Conservation (phyloP, 345 rosid genomes). For the Microthlaspi erraticum region DNA sequence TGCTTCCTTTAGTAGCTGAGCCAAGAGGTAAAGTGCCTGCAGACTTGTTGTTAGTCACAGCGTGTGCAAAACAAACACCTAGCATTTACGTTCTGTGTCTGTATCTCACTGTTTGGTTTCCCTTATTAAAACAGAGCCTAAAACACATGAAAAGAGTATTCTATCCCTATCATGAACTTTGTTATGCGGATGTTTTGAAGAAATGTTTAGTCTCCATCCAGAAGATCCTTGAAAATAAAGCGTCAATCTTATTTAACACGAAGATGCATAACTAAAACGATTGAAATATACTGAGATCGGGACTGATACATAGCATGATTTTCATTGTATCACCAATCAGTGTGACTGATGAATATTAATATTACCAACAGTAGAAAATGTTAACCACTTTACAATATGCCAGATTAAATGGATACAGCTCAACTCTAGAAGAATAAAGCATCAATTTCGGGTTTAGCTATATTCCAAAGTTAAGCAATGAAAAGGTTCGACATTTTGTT, state of each 20-base stretch:
- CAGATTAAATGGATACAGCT: background rate
- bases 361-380: background rate
- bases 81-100: background rate
- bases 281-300: background rate
- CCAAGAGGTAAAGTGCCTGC: slow-evolving; percentile 36
- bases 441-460: background rate
- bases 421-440: background rate
- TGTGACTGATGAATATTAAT: background rate
- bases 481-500: background rate
- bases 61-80: background rate
- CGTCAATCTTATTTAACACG: background rate
- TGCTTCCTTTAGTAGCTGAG: slow-evolving; percentile 31
- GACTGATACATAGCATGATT: background rate
- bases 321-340: background rate
- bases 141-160: background rate
- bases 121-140: background rate
- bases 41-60: too few relatives aligned
- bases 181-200: background rate
- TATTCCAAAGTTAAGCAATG: slow-evolving; percentile 2
- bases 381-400: background rate
- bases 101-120: background rate
- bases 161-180: background rate
- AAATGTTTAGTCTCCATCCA: background rate
- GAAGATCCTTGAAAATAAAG: background rate
- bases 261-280: background rate